These are phyloP conservation scores for Dalechampia spathulata DNA, from an alignment of 441 rosid genomes.

Conservation along the genomic window DNA sequence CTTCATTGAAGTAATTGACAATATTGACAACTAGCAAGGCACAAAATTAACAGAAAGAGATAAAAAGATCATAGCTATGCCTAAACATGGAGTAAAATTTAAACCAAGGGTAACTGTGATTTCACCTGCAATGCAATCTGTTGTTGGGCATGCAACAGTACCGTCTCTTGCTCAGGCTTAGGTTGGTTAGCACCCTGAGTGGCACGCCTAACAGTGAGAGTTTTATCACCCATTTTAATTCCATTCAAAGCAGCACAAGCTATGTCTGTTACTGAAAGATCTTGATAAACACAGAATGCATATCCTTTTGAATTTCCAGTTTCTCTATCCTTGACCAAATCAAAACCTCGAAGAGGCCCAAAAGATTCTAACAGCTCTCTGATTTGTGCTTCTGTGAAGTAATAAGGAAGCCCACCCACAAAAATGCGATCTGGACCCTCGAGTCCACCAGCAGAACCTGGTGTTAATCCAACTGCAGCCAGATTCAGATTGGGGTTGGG, in stretches of 20 bases:
- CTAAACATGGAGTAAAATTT: no score
- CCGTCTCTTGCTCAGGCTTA: slow-evolving; percentile 91
- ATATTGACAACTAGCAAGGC: no score
- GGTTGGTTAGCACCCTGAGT: slow-evolving; percentile 88
- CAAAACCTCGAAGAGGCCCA: slow-evolving; percentile 88
- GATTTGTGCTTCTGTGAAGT: slow-evolving; percentile 89
- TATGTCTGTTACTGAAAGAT: slow-evolving; percentile 81
- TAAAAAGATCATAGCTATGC: no score
- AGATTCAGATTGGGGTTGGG: slow-evolving; percentile 87
- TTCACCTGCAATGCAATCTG: slow-evolving; percentile 95
- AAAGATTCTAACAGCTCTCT: slow-evolving; percentile 92
- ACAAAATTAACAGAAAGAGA: neutral
- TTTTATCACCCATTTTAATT: slow-evolving; percentile 97
- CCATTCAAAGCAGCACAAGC: slow-evolving; percentile 96
- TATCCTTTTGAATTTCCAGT: slow-evolving; percentile 98
- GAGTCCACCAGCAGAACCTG: slow-evolving; percentile 88
- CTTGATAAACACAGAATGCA: slow-evolving; percentile 93
- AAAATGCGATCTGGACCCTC: slow-evolving; percentile 98
- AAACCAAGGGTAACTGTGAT: no score
- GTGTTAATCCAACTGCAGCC: slow-evolving; percentile 90
- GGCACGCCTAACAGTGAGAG: slow-evolving; percentile 94
- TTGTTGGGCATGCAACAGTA: slow-evolving; percentile 90
- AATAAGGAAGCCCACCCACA: slow-evolving; percentile 97
- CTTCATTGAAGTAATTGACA: no score
- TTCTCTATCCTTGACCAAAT: slow-evolving; percentile 94